These are phyloP conservation scores for Amylocystis lapponica DNA, from an alignment of 768 basidiomycete species.

Conservation along the genomic window DNA sequence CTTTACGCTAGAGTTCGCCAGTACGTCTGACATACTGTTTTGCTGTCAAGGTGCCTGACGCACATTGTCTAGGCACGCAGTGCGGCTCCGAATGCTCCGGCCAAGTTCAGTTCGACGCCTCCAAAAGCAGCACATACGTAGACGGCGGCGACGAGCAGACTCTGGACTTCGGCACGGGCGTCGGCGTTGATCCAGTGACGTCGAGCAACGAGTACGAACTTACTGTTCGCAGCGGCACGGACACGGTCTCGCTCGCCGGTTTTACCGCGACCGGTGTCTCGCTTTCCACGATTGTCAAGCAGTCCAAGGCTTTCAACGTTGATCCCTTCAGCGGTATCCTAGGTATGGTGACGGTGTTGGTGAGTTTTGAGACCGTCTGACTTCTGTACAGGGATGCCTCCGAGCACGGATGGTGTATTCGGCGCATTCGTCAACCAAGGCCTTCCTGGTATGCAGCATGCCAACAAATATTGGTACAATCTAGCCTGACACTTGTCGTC, in stretches of 20 bases:
- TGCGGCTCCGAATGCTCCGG: background rate
- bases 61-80: background rate
- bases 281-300: constrained; percentile 47
- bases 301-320: constrained; percentile 45
- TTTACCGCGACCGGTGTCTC: constrained; percentile 31
- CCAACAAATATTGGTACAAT: background rate
- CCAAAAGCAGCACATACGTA: constrained; percentile 45
- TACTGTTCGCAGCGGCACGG: constrained; percentile 39
- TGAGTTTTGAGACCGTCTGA: constrained; percentile 40
- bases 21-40: background rate
- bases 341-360: constrained; percentile 49
- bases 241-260: constrained; percentile 47
- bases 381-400: constrained; percentile 46
- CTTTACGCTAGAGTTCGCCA: background rate
- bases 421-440: constrained; percentile 40
- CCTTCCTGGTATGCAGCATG: constrained; percentile 36
- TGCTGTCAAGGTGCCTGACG: background rate
- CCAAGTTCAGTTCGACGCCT: constrained; percentile 36
- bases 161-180: constrained; percentile 47
- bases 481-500: background rate
- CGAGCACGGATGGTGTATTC: constrained; percentile 41
- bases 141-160: constrained; percentile 35
- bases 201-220: constrained; percentile 42
- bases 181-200: constrained; percentile 47
- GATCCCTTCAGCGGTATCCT: constrained; percentile 55